Evolutionary conservation across 163 green algal species (phyloP), one percentile per base, ranked within the genome.

Genomic region (Scenedesmus sp.): DNA sequence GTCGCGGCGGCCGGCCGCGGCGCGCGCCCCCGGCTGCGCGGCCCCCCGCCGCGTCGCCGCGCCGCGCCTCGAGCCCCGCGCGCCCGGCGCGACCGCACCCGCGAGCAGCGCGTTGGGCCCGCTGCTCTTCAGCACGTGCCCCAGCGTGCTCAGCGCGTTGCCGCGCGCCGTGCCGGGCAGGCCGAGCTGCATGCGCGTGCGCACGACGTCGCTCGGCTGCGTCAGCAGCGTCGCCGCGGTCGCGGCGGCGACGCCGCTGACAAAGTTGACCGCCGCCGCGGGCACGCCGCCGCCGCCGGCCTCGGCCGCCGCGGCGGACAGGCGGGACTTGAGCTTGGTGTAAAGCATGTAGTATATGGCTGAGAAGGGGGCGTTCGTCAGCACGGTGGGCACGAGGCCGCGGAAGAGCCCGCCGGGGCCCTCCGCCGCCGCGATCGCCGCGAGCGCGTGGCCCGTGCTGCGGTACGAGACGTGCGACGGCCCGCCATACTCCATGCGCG

Each of bases 331-430:
- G 15, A 93, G 53, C 47, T 84, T 53, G 0, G 86, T 91, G 86
- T 97, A 98, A 39, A 97, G 91, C 85, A 94, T 91, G 81, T 97
- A 97, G 87, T 98, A 97, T 13, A 98, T 70, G 2, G 86, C 94
- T 48, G 93, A 97, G 75, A 97, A 98, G 10, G 94, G 94, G 0
- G 92, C 94, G 63, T 95, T 97, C 22, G 89, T 89, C 0, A 96
- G 80, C 9, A 97, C 84, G 4, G 93, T 97, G 10, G 94, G 94
- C 28, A 85, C 83, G 34, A 97, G 60, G 24, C 94, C 94, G 0
- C 84, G 60, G 74, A 95, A 97, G 29, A 98, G 76, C 0, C 94
- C 94, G 0, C 82, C 62, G 28, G 89, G 22, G 0, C 94, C 93
- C 82, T 98, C 93, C 13, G 69, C 65, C 20, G 62, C 42, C 24